Evolutionary conservation across 176 grass and related monocot genomes (phyloP), one percentile per base, ranked within the genome.

Genomic region (Zoysia pacifica): DNA sequence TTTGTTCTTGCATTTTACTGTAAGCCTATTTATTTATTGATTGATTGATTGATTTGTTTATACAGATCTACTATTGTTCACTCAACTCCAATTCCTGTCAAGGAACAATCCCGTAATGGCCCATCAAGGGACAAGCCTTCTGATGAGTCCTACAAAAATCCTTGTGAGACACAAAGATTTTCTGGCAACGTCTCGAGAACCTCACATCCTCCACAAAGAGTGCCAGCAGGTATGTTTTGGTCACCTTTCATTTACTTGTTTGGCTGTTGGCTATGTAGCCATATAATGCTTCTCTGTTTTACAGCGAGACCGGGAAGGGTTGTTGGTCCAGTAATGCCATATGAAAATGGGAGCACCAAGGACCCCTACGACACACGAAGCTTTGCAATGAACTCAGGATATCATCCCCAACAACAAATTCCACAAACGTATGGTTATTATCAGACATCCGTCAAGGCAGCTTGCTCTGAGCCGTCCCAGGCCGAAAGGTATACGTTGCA

Each of bases 21-120:
- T 41, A 16, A 46, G 70, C 63, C 3, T 13, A 7, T 38, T 65
- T 79, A 62, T 71, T 67, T 76, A 63, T 82, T 80, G n/a, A 28
- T 28, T 28, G 28, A 28, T 28, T 28, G 28, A 28, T 28, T 28
- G 28, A 28, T 28, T 28, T 28, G 28, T 28, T 28, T 28, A 28
- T 28, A 28, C 82, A 99, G 96, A 88, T 93, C 96, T 82, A 99
- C 96, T 36, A 50, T 99, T 70, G 88, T 99, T 80, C 90, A 99
- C 60, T 91, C 96, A 46, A 68, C 73, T 86, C 87, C 88, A 65
- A 75, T 99, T 62, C 72, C 88, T 72, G 79, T 74, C 35, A 95
- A 89, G 63, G 95, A 97, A 82, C 92, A 94, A 69, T 61, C 85
- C 15, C 65, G 72, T 62, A 45, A 78, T 38, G 81, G 68, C 39